Conservation (phyloP, 768 basidiomycete genomes). For the Tricholoma hemisulphureum region DNA sequence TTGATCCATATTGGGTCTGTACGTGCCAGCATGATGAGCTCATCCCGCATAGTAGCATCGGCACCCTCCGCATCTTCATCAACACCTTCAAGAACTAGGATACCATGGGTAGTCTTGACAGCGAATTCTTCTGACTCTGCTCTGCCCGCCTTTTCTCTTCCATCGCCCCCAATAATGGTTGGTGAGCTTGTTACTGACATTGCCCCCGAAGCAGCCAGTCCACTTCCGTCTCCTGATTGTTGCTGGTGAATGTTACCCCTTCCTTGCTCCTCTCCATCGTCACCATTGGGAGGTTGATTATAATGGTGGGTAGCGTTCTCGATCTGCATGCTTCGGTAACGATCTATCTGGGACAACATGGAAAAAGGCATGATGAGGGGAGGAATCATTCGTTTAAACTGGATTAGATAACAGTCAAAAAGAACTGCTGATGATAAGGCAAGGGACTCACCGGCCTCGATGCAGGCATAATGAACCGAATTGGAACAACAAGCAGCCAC, state of each 20-base stretch:
- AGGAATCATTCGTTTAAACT: conserved; percentile 13
- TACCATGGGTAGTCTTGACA: neutral
- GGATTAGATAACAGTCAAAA: conserved; percentile 3
- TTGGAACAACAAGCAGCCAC: neutral
- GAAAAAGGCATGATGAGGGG: conserved; percentile 5
- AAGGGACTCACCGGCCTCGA: conserved; percentile 3
- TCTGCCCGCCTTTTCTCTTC: neutral
- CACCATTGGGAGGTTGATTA: neutral
- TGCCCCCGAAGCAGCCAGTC: too few species aligned
- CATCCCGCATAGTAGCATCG: conserved; percentile 14
- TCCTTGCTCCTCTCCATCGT: neutral
- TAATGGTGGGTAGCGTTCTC: neutral
- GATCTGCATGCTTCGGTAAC: neutral
- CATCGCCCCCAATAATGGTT: too few species aligned
- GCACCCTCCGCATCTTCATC: conserved; percentile 15
- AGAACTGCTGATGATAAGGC: conserved; percentile 6
- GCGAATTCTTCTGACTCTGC: neutral
- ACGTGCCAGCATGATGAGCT: conserved; percentile 11
- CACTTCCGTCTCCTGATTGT: neutral
- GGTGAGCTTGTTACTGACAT: too few species aligned
- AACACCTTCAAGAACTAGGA: conserved; percentile 12
- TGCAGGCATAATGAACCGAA: neutral
- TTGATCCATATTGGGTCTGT: conserved; percentile 11
- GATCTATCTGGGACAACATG: conserved; percentile 2
- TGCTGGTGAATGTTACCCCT: neutral